Conservation (phyloP, 73 alveolate genomes). For the Uronychia binucleata region DNA sequence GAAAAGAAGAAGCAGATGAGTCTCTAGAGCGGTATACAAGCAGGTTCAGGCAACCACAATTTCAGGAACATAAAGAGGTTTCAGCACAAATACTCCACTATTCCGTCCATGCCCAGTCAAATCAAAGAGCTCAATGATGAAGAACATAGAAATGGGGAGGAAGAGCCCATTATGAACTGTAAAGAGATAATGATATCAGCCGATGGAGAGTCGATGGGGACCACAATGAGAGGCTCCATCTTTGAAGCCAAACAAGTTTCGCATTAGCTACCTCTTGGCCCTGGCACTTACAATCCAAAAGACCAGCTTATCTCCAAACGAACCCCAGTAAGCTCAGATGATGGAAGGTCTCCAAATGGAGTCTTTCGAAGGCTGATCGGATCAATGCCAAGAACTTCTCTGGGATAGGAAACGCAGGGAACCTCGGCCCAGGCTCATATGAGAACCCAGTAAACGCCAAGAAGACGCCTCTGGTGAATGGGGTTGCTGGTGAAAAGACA, state of each 20-base stretch:
- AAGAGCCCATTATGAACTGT: neutral
- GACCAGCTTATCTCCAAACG: neutral
- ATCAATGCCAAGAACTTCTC: neutral
- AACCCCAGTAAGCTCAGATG: no score
- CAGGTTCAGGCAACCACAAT: neutral
- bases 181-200: neutral
- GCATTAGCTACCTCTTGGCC: neutral
- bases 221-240: neutral
- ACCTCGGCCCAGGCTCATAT: conserved; percentile 19
- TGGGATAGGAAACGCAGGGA: neutral
- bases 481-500: neutral
- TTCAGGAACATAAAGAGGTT: neutral
- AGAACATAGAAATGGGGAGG: neutral
- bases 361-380: conserved; percentile 9
- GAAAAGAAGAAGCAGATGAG: neutral
- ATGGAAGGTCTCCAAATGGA: conserved; percentile 14
- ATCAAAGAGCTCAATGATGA: neutral
- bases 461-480: neutral
- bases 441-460: neutral
- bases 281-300: neutral
- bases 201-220: neutral
- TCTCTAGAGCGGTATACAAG: neutral
- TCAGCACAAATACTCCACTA: neutral
- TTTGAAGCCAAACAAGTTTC: neutral
- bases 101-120: neutral